Base-by-base conservation (phyloP, 805 yeast species). In the Saccharomyces eubayanus region DNA sequence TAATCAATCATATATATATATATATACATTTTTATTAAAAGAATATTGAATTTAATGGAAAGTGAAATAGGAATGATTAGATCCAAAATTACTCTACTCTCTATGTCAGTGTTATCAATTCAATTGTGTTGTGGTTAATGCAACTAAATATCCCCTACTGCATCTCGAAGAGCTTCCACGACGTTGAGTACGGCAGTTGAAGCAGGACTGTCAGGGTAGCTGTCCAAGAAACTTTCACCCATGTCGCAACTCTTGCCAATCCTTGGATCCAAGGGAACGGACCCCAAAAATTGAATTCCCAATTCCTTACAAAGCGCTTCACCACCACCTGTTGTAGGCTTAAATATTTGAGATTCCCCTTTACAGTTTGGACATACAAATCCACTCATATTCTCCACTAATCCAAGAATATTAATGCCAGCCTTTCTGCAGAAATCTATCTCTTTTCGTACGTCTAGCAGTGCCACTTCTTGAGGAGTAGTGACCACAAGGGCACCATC, bases 281-380 rank as follows among this genome's bases (percentile, higher is more conserved):
- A 78, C 0, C 99, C 99, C 53, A 94, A 74, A 62, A 86, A 94
- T 21, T 86, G 85, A 14, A 94, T 78, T 12, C 75, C 77, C 67
- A 88, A 68, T 56, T 94, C 99, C 60, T 84, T 72, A 53, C 97
- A 94, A 47, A 94, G 73, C 30, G 82, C 82, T 62, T 81, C 78
- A 8, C 98, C 99, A 21, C 99, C 99, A 14, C 99, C 99, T 0
- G 99, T 94, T 1, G 99, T 94, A 14, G 99, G 89, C 57, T 85
- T 84, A 72, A 94, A 94, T 4, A 94, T 91, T 63, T 84, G 82
- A 0, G 96, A 87, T 70, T 91, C 88, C 8, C 94, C 94, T 57
- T 87, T 81, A 71, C 99, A 94, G 64, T 77, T 82, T 3, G 99
- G 99, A 68, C 99, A 94, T 14, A 94, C 98, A 72, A 94, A 94